A percentile compares a stretch with the other conserved stretches of the same genome.
Evolutionary conservation across 805 yeast genomes (phyloP).

Genomic region (Nakazawaea siamensis): DNA sequence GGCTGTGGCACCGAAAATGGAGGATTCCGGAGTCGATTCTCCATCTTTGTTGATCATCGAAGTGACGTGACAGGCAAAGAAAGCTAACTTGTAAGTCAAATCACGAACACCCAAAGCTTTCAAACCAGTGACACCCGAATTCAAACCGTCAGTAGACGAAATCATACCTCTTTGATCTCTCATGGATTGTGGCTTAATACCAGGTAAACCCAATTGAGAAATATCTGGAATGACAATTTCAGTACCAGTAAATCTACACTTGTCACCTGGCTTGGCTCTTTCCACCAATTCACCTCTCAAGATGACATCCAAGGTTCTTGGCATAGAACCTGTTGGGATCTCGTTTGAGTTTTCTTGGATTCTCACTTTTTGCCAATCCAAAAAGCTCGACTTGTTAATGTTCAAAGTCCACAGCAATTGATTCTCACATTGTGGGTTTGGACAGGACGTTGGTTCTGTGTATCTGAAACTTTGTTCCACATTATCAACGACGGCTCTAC

Average conservation of each 20-base stretch:
- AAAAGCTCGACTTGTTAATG: slow-evolving; percentile 74
- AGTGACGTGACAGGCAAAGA: slow-evolving; percentile 83
- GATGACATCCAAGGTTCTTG: slow-evolving; percentile 88
- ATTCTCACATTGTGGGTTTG: slow-evolving; percentile 80
- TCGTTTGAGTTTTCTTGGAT: slow-evolving; percentile 95
- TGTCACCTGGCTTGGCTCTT: slow-evolving; percentile 95
- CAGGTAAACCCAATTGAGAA: slow-evolving; percentile 89
- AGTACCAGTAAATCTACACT: slow-evolving; percentile 88
- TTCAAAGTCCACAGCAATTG: slow-evolving; percentile 80
- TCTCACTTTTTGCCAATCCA: slow-evolving; percentile 95
- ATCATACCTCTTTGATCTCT: slow-evolving; percentile 54
- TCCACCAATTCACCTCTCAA: slow-evolving; percentile 92
- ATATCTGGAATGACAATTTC: slow-evolving; percentile 94
- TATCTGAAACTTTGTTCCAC: slow-evolving; percentile 89
- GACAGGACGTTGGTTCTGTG: slow-evolving; percentile 92
- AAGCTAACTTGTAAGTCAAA: slow-evolving; percentile 84
- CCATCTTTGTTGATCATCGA: slow-evolving; percentile 41
- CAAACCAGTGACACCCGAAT: slow-evolving; percentile 84
- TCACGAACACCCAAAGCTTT: slow-evolving; percentile 91
- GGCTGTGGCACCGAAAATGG: slow-evolving; percentile 19
- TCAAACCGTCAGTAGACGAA: slow-evolving; percentile 54
- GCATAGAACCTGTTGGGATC: slow-evolving; percentile 98
- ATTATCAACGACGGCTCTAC: slow-evolving; percentile 78
- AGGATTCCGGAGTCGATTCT: slow-evolving; percentile 16
- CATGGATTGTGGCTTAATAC: slow-evolving; percentile 79